Base-by-base conservation (phyloP, 1,284 basidiomycete genomes). In the Ganoderma sp. region DNA sequence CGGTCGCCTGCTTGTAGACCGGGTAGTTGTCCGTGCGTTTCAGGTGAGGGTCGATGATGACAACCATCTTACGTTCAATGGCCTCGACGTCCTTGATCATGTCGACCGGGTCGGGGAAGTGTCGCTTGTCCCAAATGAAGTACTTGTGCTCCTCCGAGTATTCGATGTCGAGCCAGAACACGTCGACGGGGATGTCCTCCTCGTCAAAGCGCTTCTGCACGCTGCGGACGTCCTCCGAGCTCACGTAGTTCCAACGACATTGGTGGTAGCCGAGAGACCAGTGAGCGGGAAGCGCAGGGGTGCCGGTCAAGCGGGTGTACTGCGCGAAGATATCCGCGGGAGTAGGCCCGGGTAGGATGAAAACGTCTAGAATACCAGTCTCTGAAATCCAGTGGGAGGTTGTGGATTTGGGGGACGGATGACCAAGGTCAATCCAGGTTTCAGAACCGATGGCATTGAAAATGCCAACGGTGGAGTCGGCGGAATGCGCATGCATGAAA, bases 91-190 rank as follows among this genome's bases (percentile, higher is more conserved):
- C 92, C 63, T 94, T 89, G 68, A 92, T 88, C 98, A 99, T 99
- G 60, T 92, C 89, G 37, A 95, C 90, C 0, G 98, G 97, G 77
- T 98, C 92, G 10, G 96, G 95, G 89, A 99, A 99, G 54, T 85
- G 87, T 81, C 92, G 93, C 72, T 91, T 84, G 77, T 99, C 91
- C 98, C 98, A 99, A 67, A 99, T 94, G 80, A 99, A 97, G 85
- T 99, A 99, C 81, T 96, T 94, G 82, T 98, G 96, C 62, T 96
- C 94, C 66, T 94, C 90, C 0, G 96, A 85, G 78, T 98, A 97
- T 79, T 99, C 98, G 75, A 99, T 99, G 81, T 99, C 98, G 57
- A 99, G 88, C 98, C 98, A 99, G 76, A 99, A 93, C 8, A 98
- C 96, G 76, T 99, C 98, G 45, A 99, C 90, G 0, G 98, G 97